Percentiles rank a stretch among this genome's conserved stretches.
Evolutionary conservation across 257 asterid genomes (phyloP).

Genomic region (Avicennia marina): DNA sequence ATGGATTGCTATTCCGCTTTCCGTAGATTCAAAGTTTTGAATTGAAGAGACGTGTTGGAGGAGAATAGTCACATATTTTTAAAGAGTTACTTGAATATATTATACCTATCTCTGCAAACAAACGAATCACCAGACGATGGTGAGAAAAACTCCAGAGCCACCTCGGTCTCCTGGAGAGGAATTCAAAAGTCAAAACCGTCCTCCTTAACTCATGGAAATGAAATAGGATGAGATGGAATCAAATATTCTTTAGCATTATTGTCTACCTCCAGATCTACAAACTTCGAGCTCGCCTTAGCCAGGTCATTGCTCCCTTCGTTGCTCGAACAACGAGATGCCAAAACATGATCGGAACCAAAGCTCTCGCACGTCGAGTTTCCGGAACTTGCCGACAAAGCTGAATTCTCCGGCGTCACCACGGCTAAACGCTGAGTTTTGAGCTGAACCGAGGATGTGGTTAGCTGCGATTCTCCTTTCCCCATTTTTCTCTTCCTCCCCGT

Average conservation of each 20-base stretch:
- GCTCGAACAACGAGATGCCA: conserved; percentile 31
- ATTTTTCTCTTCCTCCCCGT: conserved; percentile 44
- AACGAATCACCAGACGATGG: too few relatives aligned
- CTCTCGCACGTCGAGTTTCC: conserved; percentile 29
- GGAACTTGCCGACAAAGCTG: conserved; percentile 24
- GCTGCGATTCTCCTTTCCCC: conserved; percentile 24
- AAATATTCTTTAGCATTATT: conserved; percentile 2
- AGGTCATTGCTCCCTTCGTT: conserved; percentile 33
- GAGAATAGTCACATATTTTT: too few relatives aligned
- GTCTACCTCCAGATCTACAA: conserved; percentile 62
- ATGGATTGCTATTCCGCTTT: too few relatives aligned
- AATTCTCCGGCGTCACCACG: conserved; percentile 21
- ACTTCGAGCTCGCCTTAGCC: conserved; percentile 25
- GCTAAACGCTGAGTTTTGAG: conserved; percentile 35
- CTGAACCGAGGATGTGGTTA: conserved; percentile 26
- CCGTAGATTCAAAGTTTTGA: too few relatives aligned
- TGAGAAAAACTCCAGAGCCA: too few relatives aligned
- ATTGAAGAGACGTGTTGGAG: too few relatives aligned
- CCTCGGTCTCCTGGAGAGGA: too few relatives aligned
- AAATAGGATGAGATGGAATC: conserved; percentile 13
- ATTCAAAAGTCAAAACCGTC: conserved; percentile 29
- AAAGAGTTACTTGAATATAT: too few relatives aligned
- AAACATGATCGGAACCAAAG: conserved; percentile 24
- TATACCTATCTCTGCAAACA: too few relatives aligned
- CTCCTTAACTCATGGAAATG: conserved; percentile 28